phyloP scores from a whole-genome alignment of 352 stramenopile genomes.

The Thalassiosira ordinaria region DNA sequence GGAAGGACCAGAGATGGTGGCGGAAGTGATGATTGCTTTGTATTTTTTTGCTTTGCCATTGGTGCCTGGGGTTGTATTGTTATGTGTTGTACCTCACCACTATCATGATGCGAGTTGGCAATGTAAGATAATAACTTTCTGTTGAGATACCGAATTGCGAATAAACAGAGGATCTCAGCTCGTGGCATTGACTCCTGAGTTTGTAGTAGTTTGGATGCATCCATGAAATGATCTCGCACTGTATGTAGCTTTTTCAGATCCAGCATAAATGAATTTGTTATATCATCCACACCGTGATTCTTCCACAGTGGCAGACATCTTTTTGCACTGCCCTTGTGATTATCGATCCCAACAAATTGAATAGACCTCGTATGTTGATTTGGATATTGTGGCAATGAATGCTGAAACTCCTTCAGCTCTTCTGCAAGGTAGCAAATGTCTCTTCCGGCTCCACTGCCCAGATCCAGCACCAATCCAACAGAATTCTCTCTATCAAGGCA shows the following conservation, averaged over 20 bases:
- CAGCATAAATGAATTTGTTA: slow-evolving; percentile 46
- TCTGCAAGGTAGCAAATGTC: slow-evolving; percentile 82
- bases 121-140: slow-evolving; percentile 64
- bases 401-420: slow-evolving; percentile 57
- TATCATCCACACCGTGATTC: slow-evolving; percentile 54
- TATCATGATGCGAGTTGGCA: slow-evolving; percentile 39
- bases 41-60: slow-evolving; percentile 10
- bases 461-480: slow-evolving; percentile 64
- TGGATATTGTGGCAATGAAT: slow-evolving; percentile 19
- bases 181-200: neutral
- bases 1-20: slow-evolving; percentile 27
- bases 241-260: slow-evolving; percentile 58
- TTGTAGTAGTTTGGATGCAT: slow-evolving; percentile 7
- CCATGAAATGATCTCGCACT: slow-evolving; percentile 36
- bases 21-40: slow-evolving; percentile 6
- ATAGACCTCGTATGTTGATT: slow-evolving; percentile 18
- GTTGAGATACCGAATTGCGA: slow-evolving; percentile 77
- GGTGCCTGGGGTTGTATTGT: too few relatives aligned
- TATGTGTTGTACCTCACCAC: too few relatives aligned
- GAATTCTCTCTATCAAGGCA: neutral
- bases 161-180: slow-evolving; percentile 47
- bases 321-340: slow-evolving; percentile 69
- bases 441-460: slow-evolving; percentile 75
- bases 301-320: slow-evolving; percentile 64
- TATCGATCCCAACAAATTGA: slow-evolving; percentile 72